Evolutionary conservation across 1,139 yeast genomes (phyloP).

Genomic region (Waltiozyma sp.): DNA sequence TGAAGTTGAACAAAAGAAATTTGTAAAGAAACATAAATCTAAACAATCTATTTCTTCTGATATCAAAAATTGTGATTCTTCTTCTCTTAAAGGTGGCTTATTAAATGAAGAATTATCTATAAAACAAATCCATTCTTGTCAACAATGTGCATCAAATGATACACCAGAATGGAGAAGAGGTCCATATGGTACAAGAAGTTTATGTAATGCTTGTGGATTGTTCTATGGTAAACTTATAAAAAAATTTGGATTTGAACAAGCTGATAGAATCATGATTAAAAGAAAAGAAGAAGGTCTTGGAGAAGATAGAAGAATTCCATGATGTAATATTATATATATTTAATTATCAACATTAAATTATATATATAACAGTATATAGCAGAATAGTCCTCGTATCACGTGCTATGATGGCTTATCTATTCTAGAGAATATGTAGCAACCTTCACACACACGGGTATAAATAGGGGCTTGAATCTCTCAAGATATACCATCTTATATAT

Average conservation of each 20-base stretch:
- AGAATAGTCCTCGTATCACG: too few relatives aligned
- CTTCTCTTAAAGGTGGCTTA: constrained; percentile 1
- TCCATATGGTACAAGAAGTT: constrained; percentile 61
- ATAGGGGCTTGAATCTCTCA: too few relatives aligned
- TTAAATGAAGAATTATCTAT: constrained; percentile 13
- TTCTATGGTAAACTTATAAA: constrained; percentile 62
- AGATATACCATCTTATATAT: too few relatives aligned
- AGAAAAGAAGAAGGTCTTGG: constrained; percentile 16
- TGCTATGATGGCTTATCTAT: too few relatives aligned
- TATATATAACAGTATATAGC: too few relatives aligned
- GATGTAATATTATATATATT: too few relatives aligned
- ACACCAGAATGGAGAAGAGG: constrained; percentile 86
- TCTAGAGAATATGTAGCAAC: too few relatives aligned
- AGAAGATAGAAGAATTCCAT: constrained; percentile 19
- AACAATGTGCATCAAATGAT: constrained; percentile 58
- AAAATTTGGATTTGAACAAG: constrained; percentile 34
- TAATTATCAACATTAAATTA: too few relatives aligned
- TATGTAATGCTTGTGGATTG: constrained; percentile 77
- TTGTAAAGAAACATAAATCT: not conserved
- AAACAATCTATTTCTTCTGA: too few relatives aligned
- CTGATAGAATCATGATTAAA: constrained; percentile 14
- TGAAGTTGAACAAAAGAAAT: not conserved
- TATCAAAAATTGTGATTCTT: not conserved
- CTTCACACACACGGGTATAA: too few relatives aligned
- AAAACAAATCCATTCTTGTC: constrained; percentile 21